Conservation (phyloP, 1,284 basidiomycete genomes). For the Trichosporon sp. region DNA sequence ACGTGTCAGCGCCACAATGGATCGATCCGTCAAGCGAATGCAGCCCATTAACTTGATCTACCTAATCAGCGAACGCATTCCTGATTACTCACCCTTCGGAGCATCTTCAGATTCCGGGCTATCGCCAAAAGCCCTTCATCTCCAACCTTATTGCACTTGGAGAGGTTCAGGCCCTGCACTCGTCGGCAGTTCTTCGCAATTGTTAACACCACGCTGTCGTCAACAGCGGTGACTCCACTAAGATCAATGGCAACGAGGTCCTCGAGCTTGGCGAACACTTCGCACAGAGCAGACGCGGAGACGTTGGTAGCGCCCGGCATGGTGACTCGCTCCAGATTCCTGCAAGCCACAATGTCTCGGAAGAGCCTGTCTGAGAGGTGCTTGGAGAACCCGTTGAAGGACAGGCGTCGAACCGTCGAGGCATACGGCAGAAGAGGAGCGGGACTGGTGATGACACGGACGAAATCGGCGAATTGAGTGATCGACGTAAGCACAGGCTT, state of each 20-base stretch:
- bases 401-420: slow-evolving; percentile 81
- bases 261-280: slow-evolving; percentile 64
- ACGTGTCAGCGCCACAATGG: slow-evolving; percentile 72
- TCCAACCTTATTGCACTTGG: slow-evolving; percentile 74
- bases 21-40: slow-evolving; percentile 68
- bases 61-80: not conserved
- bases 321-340: slow-evolving; percentile 83
- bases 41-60: slow-evolving; percentile 82
- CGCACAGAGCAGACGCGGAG: slow-evolving; percentile 61
- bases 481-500: slow-evolving; percentile 70
- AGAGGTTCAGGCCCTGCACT: slow-evolving; percentile 88
- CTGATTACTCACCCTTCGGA: slow-evolving; percentile 55
- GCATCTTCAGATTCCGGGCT: slow-evolving; percentile 65
- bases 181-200: slow-evolving; percentile 66
- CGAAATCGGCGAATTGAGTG: slow-evolving; percentile 39
- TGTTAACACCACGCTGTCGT: slow-evolving; percentile 64
- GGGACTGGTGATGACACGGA: slow-evolving; percentile 26
- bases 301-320: slow-evolving; percentile 75
- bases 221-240: slow-evolving; percentile 63
- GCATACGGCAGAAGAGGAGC: slow-evolving; percentile 81
- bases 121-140: slow-evolving; percentile 72
- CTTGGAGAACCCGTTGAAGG: slow-evolving; percentile 69
- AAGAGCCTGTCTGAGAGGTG: slow-evolving; percentile 76
- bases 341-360: slow-evolving; percentile 66
- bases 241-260: slow-evolving; percentile 86